Base-by-base conservation (phyloP, 1,284 basidiomycete species). In the Austroboletus novae-zelandiae region DNA sequence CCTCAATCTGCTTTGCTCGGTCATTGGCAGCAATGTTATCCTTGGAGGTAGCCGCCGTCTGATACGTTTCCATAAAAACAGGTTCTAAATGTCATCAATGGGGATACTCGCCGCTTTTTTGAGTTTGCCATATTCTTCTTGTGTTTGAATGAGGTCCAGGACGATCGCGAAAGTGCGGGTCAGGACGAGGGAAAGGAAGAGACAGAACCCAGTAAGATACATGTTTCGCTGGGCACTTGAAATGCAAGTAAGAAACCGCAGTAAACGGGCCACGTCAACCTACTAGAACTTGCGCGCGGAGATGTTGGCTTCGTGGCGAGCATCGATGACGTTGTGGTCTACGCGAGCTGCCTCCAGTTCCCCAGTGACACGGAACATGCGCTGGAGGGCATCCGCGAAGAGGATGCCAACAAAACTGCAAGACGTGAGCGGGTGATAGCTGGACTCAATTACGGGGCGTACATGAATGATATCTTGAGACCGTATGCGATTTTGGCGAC, bases 391-490 rank as follows among this genome's bases (percentile, higher is more conserved):
- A 60, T 98, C 94, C n/a, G 84, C 74, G 60, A 94, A 93, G 40
- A 91, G 74, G 8, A 98, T 83, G 1, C 76, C 90, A 1, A 97
- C 86, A 63, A 96, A 97, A 57, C 92, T 94, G 60, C 18, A n/a
- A 25, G 15, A 5, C 17, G n/a, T 47, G 13, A 52, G 43, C 7
- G 20, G 40, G 36, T 14, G 46, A 37, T 4, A 13, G 10, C 4
- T 2, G 18, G 5, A 10, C 20, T 18, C 9, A 7, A 13, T 25
- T 45, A 31, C 0, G 48, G 18, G 42, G 70, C 86, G 47, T 56
- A 93, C 89, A 98, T 96, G 77, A 97, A 97, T 7, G 91, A 91
- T 59, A 98, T 97, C 68, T 97, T 97, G 60, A 92, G 78, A 48
- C 73, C 88, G 63, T 91, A 91, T 0, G 87, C 85, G 50, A 91